Evolutionary conservation across 164 flowering plant species (phyloP).

Genomic region (Vitis rupestris): DNA sequence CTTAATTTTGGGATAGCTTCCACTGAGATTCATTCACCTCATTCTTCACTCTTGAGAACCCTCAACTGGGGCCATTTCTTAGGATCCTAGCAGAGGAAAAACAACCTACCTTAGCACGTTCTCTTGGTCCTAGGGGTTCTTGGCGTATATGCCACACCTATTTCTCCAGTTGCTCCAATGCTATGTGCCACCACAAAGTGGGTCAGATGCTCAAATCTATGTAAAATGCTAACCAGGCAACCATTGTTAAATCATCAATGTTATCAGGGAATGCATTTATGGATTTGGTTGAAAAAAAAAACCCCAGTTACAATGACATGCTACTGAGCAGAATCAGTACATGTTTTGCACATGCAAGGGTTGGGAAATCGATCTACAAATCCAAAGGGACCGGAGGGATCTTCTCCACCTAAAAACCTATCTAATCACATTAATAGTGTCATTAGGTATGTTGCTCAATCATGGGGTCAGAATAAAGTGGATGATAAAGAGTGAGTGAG

Average conservation of each 20-base stretch:
- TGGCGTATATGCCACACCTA: neutral
- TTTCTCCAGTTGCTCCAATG: too few relatives aligned
- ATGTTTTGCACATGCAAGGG: neutral
- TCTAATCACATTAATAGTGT: neutral
- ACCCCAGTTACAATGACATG: too few relatives aligned
- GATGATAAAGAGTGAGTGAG: too few relatives aligned
- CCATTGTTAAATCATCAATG: neutral
- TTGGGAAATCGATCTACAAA: too few relatives aligned
- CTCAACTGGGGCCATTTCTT: neutral
- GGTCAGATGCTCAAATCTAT: too few relatives aligned
- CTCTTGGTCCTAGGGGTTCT: neutral
- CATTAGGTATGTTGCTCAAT: too few relatives aligned
- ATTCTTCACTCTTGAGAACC: too few relatives aligned
- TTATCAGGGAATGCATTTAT: neutral
- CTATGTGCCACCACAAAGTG: too few relatives aligned
- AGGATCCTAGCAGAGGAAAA: neutral
- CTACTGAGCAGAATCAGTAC: too few relatives aligned
- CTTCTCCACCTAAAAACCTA: neutral
- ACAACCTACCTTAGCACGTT: neutral
- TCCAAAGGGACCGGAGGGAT: neutral
- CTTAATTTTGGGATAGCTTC: too few relatives aligned
- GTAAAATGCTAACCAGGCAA: neutral
- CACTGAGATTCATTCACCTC: too few relatives aligned
- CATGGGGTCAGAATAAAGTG: too few relatives aligned
- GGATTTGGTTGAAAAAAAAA: neutral